Base-by-base conservation (phyloP, 306 rosid species). In the Pyrus communis region DNA sequence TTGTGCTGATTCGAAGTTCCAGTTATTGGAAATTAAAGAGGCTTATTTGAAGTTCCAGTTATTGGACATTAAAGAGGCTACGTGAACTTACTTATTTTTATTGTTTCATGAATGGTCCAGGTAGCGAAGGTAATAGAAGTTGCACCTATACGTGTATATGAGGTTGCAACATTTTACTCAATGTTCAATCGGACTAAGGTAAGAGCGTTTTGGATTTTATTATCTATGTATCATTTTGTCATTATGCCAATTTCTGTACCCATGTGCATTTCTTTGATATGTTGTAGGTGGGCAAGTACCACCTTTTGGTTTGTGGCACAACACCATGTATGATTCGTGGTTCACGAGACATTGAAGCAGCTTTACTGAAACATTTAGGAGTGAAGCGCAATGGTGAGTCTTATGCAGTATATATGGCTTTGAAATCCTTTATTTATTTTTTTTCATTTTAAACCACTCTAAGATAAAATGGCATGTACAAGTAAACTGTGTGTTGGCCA, bases 321-420 rank as follows among this genome's bases (percentile, higher is more conserved):
- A 88, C 97, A 79, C 99, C 99, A 58, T 95, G 99, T 82, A 95
- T 95, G 99, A 95, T 95, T 62, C 97, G 97, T 46, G 97, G 99
- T 77, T 92, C 99, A 70, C 92, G 97, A 78, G 99, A 81, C 60
- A 95, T 95, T 79, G 97, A 95, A 82, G 89, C 86, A 73, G 83
- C 99, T 75, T 88, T 95, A 80, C 76, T 95, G 90, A 88, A 90
- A 62, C 99, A 95, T 78, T 86, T 95, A 82, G 97, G 97, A 80
- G 97, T 95, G 84, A 90, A 92, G 82, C 92, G 99, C 82, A 92
- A 90, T 79, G 99, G 99, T 95, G 68, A 71, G 92, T 82, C 66
- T 22, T 65, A 15, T 54, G 30, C 43, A 40, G 15, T 21, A 12
- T 60, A 62, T 64, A 11, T 43, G 49, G 42, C 13, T 68, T 72